Evolutionary conservation across 352 stramenopile genomes (phyloP).

Genomic region (Phytophthora sansomeana): DNA sequence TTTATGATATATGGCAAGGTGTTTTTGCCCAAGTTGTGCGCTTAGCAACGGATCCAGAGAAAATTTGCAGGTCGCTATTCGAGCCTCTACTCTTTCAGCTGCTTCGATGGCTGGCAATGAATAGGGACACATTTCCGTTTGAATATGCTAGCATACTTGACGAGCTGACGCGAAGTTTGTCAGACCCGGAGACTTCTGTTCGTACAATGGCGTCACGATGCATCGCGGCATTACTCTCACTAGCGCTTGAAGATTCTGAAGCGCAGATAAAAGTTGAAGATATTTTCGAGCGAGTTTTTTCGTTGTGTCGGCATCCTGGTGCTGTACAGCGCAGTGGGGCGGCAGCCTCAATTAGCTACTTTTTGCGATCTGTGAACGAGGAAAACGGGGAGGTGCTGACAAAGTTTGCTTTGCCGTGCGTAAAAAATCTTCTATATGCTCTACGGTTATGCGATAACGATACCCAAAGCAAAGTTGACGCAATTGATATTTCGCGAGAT

Average conservation of each 20-base stretch:
- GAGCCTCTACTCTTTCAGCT: constrained; percentile 80
- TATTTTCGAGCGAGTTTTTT: constrained; percentile 81
- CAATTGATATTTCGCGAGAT: constrained; percentile 53
- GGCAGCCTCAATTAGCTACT: constrained; percentile 71
- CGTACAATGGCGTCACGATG: constrained; percentile 71
- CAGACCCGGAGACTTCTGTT: constrained; percentile 55
- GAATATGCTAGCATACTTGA: constrained; percentile 75
- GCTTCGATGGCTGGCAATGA: constrained; percentile 69
- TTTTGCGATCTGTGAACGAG: constrained; percentile 70
- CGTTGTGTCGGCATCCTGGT: constrained; percentile 70
- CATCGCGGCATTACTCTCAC: constrained; percentile 62
- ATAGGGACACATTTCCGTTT: constrained; percentile 65
- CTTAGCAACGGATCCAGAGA: constrained; percentile 74
- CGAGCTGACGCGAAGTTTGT: constrained; percentile 61
- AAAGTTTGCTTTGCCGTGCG: constrained; percentile 67
- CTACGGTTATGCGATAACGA: constrained; percentile 69
- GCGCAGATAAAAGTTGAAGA: constrained; percentile 41
- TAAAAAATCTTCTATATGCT: constrained; percentile 73
- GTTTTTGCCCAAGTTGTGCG: constrained; percentile 61
- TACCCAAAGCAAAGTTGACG: constrained; percentile 31
- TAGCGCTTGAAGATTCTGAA: constrained; percentile 46
- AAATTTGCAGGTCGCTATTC: constrained; percentile 76
- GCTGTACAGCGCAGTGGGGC: constrained; percentile 68
- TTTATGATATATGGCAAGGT: constrained; percentile 62
- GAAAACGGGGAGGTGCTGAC: constrained; percentile 59